Conservation (phyloP, 257 asterid species). For the Linderniella brevidens region DNA sequence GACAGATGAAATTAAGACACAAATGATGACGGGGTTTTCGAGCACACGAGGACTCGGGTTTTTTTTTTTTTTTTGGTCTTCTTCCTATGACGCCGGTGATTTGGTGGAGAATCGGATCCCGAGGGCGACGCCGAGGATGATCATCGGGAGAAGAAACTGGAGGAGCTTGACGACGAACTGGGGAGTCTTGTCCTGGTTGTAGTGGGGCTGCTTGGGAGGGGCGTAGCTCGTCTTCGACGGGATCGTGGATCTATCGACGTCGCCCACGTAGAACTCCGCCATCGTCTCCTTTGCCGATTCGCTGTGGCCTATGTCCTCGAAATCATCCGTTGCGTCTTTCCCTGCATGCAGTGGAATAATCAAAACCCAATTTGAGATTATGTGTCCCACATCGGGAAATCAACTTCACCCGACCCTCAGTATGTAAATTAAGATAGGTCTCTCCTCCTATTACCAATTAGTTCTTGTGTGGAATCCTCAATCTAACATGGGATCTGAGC, state of each 20-base stretch:
- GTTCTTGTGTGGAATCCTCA: no score
- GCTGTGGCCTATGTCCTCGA: constrained; percentile 1
- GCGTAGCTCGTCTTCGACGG: not conserved
- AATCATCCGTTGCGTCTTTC: not conserved
- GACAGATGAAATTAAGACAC: not conserved
- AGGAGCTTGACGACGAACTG: not conserved
- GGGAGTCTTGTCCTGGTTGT: not conserved
- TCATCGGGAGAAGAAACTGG: not conserved
- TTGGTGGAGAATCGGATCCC: not conserved
- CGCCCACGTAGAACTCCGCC: not conserved
- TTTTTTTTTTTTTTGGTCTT: no score
- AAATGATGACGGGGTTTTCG: not conserved
- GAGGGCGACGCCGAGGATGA: not conserved
- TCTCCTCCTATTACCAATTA: no score
- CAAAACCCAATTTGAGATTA: not conserved
- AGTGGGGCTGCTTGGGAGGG: constrained; percentile 1
- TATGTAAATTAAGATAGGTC: no score
- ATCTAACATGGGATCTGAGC: no score
- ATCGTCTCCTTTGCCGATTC: not conserved
- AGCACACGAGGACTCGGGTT: no score
- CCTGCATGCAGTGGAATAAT: not conserved
- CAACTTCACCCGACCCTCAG: no score
- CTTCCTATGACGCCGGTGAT: not conserved
- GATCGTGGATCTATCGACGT: not conserved
- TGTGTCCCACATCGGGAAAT: no score